phyloP scores from a whole-genome alignment of 768 basidiomycete species.

The Auricularia cornea region DNA sequence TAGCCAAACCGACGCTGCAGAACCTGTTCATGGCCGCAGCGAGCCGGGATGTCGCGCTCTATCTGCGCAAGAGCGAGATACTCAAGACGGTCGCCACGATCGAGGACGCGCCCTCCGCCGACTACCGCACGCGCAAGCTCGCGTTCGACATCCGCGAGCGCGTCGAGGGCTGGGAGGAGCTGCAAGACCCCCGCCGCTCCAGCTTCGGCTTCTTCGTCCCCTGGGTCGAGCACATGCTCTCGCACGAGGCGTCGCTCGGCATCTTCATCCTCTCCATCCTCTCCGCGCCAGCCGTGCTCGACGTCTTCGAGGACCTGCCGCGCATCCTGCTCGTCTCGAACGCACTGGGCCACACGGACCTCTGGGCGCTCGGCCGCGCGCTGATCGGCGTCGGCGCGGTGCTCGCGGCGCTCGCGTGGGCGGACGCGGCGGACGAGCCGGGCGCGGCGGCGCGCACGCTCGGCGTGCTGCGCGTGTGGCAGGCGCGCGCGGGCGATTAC shows the following conservation, averaged over 20 bases:
- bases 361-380: constrained; percentile 40
- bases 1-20: constrained; percentile 37
- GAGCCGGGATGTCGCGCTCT: neutral
- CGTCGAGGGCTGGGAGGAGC: neutral
- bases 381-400: constrained; percentile 60
- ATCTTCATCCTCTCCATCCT: constrained; percentile 6
- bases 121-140: neutral
- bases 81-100: neutral
- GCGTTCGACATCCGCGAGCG: neutral
- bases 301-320: neutral
- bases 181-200: neutral
- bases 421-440: constrained; percentile 64
- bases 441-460: constrained; percentile 56
- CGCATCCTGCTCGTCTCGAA: neutral
- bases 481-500: constrained; percentile 22
- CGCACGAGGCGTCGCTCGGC: constrained; percentile 7
- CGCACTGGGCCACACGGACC: constrained; percentile 1
- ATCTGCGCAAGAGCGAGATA: neutral
- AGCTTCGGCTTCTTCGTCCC: neutral
- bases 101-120: neutral
- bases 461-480: constrained; percentile 57
- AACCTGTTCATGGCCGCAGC: constrained; percentile 9
- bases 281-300: neutral
- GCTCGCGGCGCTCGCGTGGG: constrained; percentile 69
- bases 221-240: neutral